Percentiles rank a stretch among this genome's conserved stretches.
phyloP scores from a whole-genome alignment of 2,329 filamentous ascomycete species.

The Chaetomium sp. region DNA sequence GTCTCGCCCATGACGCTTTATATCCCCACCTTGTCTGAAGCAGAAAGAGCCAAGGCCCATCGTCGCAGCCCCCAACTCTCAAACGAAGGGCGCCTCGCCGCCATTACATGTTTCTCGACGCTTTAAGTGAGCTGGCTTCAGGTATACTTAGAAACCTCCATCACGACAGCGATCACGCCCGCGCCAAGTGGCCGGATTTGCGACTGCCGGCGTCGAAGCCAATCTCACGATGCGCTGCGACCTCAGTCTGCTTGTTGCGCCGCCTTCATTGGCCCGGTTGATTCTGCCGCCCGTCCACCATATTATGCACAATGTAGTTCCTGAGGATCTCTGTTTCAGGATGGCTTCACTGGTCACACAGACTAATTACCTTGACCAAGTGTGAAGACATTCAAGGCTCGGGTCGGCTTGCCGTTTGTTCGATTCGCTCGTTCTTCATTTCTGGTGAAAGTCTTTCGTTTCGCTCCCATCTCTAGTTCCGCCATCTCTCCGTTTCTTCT shows the following conservation, averaged over 20 bases:
- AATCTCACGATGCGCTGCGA: constrained; percentile 13
- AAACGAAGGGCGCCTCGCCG: background rate
- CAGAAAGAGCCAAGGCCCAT: background rate
- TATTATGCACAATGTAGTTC: constrained; percentile 16
- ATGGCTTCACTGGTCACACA: constrained; percentile 1
- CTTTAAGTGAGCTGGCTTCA: constrained; percentile 9
- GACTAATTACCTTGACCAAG: background rate
- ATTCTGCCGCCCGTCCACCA: constrained; percentile 10
- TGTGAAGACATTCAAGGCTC: background rate
- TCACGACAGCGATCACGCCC: constrained; percentile 24
- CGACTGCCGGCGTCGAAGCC: constrained; percentile 29
- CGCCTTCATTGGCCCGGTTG: constrained; percentile 22
- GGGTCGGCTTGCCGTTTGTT: constrained; percentile 19
- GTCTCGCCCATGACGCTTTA: background rate
- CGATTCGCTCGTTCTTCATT: constrained; percentile 5
- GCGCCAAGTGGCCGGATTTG: constrained; percentile 21
- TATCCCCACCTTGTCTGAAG: background rate
- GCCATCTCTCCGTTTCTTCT: constrained; percentile 16
- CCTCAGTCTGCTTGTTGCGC: background rate
- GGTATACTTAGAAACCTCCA: constrained; percentile 14
- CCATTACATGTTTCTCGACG: constrained; percentile 5
- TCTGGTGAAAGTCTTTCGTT: constrained; percentile 16
- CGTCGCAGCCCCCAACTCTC: background rate
- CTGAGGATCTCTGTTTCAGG: constrained; percentile 29
- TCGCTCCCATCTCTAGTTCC: constrained; percentile 15